Percentiles rank a stretch among this genome's conserved stretches.
phyloP scores from a whole-genome alignment of 495 filamentous ascomycete genomes.

The Sphaerosporella brunnea region DNA sequence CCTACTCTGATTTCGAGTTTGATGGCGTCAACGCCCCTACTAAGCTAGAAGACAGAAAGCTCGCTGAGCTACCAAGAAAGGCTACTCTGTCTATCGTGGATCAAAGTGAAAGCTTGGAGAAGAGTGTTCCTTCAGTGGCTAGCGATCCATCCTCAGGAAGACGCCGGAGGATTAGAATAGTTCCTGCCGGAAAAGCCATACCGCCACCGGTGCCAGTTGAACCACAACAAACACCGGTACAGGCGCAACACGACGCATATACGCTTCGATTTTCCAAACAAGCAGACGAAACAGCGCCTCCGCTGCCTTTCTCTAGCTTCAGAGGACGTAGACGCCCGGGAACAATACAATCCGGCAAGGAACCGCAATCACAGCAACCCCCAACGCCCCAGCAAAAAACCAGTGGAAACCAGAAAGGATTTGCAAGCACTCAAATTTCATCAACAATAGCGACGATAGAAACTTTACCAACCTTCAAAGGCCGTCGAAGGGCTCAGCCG shows the following conservation, averaged over 20 bases:
- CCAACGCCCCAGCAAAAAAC: no score
- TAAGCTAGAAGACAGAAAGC: background rate
- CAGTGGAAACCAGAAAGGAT: no score
- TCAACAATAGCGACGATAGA: no score
- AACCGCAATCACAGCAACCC: no score
- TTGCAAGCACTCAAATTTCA: no score
- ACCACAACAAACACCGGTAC: no score
- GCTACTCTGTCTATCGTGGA: background rate
- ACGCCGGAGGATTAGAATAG: background rate
- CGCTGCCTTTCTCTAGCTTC: background rate
- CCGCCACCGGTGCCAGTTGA: background rate
- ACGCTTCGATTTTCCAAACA: background rate
- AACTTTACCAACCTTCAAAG: no score
- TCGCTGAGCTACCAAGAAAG: background rate
- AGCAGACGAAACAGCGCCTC: background rate
- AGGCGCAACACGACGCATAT: background rate
- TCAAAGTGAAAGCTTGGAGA: no score
- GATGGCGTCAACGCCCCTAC: background rate
- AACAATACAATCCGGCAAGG: no score
- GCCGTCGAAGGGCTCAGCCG: no score
- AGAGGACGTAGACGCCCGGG: background rate
- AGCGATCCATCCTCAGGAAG: background rate
- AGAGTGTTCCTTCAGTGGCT: background rate
- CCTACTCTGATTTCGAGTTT: background rate
- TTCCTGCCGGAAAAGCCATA: background rate